These are phyloP conservation scores for Mucor racemosus DNA, from an alignment of 371 early-diverging fungal genomes.

Conservation along the genomic window DNA sequence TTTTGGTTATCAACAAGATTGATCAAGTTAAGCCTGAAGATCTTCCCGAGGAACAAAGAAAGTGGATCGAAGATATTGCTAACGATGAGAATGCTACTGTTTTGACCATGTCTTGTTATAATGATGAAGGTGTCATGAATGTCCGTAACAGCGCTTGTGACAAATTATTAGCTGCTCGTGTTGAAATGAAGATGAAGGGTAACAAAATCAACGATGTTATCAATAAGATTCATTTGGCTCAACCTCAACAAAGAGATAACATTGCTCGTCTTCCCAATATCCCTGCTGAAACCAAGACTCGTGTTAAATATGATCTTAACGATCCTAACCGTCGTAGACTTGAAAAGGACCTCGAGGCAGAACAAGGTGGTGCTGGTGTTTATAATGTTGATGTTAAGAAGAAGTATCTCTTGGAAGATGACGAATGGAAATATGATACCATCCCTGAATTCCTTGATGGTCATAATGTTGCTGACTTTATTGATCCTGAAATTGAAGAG, in stretches of 20 bases:
- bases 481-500: conserved; percentile 98
- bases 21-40: conserved; percentile 87
- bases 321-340: conserved; percentile 87
- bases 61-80: conserved; percentile 76
- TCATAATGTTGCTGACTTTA: conserved; percentile 99
- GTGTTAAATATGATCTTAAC: conserved; percentile 75
- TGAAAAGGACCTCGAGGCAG: conserved; percentile 90
- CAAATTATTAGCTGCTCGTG: conserved; percentile 88
- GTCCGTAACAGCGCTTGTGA: conserved; percentile 95
- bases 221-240: conserved; percentile 93
- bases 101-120: conserved; percentile 86
- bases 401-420: conserved; percentile 80
- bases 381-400: conserved; percentile 93
- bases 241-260: conserved; percentile 87
- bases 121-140: conserved; percentile 96
- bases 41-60: conserved; percentile 75
- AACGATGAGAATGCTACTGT: conserved; percentile 76
- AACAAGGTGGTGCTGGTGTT: conserved; percentile 96
- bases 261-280: conserved; percentile 84
- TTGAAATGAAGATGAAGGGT: conserved; percentile 94
- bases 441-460: conserved; percentile 99
- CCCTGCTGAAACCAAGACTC: conserved; percentile 75
- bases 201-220: conserved; percentile 91
- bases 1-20: conserved; percentile 98
- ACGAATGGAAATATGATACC: conserved; percentile 97